Evolutionary conservation across 2,329 filamentous ascomycete genomes (phyloP).

Genomic region (Westerdykella aurantiaca): DNA sequence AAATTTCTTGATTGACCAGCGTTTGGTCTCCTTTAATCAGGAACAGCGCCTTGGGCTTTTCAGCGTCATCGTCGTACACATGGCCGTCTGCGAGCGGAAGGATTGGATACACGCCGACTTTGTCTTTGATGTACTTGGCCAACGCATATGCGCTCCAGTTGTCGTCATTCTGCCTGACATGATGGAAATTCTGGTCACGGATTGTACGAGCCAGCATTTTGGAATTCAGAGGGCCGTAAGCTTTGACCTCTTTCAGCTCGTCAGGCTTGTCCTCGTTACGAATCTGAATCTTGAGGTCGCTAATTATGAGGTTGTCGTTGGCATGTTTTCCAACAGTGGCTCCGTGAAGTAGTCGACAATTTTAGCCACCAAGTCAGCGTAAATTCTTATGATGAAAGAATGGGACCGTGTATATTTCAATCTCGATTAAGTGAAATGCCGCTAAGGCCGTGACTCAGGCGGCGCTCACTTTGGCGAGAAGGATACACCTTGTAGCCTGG

Average conservation of each 20-base stretch:
- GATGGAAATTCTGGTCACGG: not conserved
- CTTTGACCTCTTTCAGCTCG: not conserved
- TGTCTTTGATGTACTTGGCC: not conserved
- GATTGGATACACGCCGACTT: not conserved
- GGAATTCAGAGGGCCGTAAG: not conserved
- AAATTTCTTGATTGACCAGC: not conserved
- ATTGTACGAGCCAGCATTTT: not conserved
- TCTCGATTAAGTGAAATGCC: not conserved
- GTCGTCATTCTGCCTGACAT: not conserved
- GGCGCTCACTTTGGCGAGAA: no score
- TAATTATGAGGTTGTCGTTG: not conserved
- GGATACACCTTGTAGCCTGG: not conserved
- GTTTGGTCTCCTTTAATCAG: not conserved
- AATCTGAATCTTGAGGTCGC: not conserved
- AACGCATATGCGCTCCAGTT: not conserved
- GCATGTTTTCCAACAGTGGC: not conserved
- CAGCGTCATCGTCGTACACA: not conserved
- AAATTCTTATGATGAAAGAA: not conserved
- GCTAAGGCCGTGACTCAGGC: not conserved
- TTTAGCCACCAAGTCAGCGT: not conserved
- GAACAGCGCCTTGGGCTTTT: constrained; percentile 1
- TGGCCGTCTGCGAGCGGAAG: not conserved
- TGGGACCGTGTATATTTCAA: not conserved
- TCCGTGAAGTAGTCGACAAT: not conserved
- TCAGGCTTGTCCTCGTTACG: not conserved